A percentile compares a stretch with the other conserved stretches of the same genome.
These are phyloP conservation scores for Alternaria gansuensis DNA, from an alignment of 2,329 filamentous ascomycete genomes.

Conservation along the genomic window DNA sequence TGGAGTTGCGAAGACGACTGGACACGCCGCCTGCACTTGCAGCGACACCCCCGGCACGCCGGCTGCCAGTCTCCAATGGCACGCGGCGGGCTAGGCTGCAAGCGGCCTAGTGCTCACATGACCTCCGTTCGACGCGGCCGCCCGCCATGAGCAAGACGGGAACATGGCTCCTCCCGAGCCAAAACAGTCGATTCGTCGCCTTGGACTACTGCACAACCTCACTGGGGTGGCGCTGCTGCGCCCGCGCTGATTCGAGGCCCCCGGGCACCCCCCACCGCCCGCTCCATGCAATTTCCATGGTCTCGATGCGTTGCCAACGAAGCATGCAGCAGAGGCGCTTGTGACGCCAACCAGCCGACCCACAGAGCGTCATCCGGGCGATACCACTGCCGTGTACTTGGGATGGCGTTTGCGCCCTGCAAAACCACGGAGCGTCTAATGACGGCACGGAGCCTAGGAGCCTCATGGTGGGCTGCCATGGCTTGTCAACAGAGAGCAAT, in stretches of 20 bases:
- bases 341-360: slow-evolving; percentile 43
- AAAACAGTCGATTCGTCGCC: slow-evolving; percentile 46
- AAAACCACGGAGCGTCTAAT: slow-evolving; percentile 22
- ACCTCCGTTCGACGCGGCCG: slow-evolving; percentile 34
- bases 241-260: slow-evolving; percentile 40
- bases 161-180: slow-evolving; percentile 47
- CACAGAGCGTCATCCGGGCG: slow-evolving; percentile 28
- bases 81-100: slow-evolving; percentile 18
- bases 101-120: slow-evolving; percentile 40
- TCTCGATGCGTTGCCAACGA: slow-evolving; percentile 49
- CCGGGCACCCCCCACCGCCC: slow-evolving; percentile 36
- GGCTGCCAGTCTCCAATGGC: slow-evolving; percentile 32
- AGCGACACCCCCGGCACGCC: slow-evolving; percentile 30
- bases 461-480: slow-evolving; percentile 19
- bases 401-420: slow-evolving; percentile 33
- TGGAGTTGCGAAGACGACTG: slow-evolving; percentile 48
- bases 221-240: slow-evolving; percentile 31
- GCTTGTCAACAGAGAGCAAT: slow-evolving; percentile 4
- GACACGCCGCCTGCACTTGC: slow-evolving; percentile 45
- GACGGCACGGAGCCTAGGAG: slow-evolving; percentile 36
- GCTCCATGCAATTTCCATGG: slow-evolving; percentile 18
- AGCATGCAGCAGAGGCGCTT: slow-evolving; percentile 48
- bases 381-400: slow-evolving; percentile 44
- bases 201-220: slow-evolving; percentile 32
- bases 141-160: slow-evolving; percentile 28